phyloP scores from a whole-genome alignment of 208 protist species.

The Crithidia thermophila region DNA sequence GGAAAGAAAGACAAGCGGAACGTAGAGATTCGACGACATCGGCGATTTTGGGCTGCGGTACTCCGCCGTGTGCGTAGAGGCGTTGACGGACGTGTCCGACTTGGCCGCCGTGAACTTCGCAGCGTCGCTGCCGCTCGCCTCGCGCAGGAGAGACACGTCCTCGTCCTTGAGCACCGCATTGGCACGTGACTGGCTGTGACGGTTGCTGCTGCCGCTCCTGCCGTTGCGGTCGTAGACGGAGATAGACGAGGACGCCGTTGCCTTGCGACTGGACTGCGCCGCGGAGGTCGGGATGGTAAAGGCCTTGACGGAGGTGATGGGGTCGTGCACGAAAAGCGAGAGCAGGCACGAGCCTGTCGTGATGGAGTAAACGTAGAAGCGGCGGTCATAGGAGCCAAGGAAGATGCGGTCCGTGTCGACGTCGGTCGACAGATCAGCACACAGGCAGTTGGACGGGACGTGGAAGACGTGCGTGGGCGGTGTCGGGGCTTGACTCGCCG shows the following conservation, averaged over 20 bases:
- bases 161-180: neutral
- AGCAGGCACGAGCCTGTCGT: conserved; percentile 52
- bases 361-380: conserved; percentile 83
- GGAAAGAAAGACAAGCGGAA: conserved; percentile 27
- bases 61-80: conserved; percentile 7
- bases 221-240: conserved; percentile 5
- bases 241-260: conserved; percentile 19
- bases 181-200: too few species aligned
- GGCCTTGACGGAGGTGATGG: conserved; percentile 71
- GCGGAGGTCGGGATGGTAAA: conserved; percentile 47
- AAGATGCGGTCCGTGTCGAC: conserved; percentile 50
- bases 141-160: neutral
- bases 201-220: neutral
- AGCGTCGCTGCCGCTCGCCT: neutral
- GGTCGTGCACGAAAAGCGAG: conserved; percentile 76
- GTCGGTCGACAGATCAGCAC: conserved; percentile 58
- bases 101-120: neutral
- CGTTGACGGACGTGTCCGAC: neutral
- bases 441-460: conserved; percentile 81
- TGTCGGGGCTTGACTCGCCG: neutral
- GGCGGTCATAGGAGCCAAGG: conserved; percentile 77
- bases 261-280: neutral
- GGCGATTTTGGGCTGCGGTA: neutral
- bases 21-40: neutral
- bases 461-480: conserved; percentile 55